These are phyloP conservation scores for Pythium rhizo-oryzae DNA, from an alignment of 352 stramenopile species.

Conservation along the genomic window DNA sequence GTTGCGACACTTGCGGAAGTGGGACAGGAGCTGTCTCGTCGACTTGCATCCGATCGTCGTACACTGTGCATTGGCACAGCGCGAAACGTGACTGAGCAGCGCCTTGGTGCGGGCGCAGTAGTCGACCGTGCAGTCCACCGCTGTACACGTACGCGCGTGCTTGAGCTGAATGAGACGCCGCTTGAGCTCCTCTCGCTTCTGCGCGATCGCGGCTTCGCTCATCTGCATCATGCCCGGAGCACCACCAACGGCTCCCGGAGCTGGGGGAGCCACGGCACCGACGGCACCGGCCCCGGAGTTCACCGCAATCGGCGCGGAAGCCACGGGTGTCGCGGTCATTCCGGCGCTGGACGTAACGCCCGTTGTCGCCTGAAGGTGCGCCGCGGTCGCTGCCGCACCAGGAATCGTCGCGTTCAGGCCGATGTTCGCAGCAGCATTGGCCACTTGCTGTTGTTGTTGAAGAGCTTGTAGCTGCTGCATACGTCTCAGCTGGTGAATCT, in stretches of 20 bases:
- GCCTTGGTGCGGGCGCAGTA: conserved; percentile 85
- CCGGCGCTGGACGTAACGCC: not conserved
- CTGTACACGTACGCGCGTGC: conserved; percentile 82
- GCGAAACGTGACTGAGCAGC: conserved; percentile 78
- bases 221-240: conserved; percentile 62
- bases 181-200: conserved; percentile 87
- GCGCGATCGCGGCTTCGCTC: conserved; percentile 80
- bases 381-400: conserved; percentile 28
- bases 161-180: conserved; percentile 86
- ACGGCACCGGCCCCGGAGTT: conserved; percentile 9
- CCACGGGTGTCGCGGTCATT: not conserved
- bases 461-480: conserved; percentile 75
- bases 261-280: conserved; percentile 24
- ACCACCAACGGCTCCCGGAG: conserved; percentile 7
- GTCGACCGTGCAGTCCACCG: conserved; percentile 70
- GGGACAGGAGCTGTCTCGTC: conserved; percentile 81
- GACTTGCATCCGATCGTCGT: conserved; percentile 90
- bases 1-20: conserved; percentile 89
- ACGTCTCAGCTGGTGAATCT: conserved; percentile 82
- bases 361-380: conserved; percentile 34
- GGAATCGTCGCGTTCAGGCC: conserved; percentile 36
- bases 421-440: conserved; percentile 35
- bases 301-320: conserved; percentile 6
- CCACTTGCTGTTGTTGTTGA: conserved; percentile 69
- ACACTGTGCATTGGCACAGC: conserved; percentile 83